Evolutionary conservation across 441 rosid genomes (phyloP), one percentile per base, ranked within the genome.

Genomic region (Viola pubescens): DNA sequence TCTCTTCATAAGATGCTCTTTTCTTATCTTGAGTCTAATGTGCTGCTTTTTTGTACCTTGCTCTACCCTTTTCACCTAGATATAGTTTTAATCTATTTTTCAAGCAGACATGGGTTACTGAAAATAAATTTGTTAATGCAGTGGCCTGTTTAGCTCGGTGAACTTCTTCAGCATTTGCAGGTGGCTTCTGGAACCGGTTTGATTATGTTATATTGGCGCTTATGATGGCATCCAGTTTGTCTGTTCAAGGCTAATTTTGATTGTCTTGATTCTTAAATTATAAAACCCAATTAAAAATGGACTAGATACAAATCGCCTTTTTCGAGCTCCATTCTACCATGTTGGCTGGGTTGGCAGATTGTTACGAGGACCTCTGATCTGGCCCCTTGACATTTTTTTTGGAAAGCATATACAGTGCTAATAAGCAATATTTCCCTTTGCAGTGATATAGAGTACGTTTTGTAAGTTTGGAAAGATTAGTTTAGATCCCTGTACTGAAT

Each of bases 161-260:
- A 59, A 43, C 41, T 55, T 68, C 66, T 70, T 72, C 73, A 72
- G 74, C 37, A 54, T 52, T 68, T 68, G 79, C 66, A 72, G 73
- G 54, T 68, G 73, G 67, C 70, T 73, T 59, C 64, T 72, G 68
- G 66, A 70, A 59, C 56, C 72, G 59, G 75, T 66, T 63, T 72
- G 72, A 48, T 51, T 68, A 68, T 62, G 56, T 45, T 49, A 52
- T 47, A 60, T 66, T 58, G 49, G 57, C 7, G 76, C 69, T 45
- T 72, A 75, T 49, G 73, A 69, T 73, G 73, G 82, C 8, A 26
- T 26, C 34, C 34, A 38, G 47, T 56, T 5, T 71, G 58, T 62
- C 57, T 43, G 48, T 69, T 72, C 38, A 46, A 11, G n/a, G 14
- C 57, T 41, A n/a, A n/a, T 10, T 48, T 53, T 53, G 9, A 46